Evolutionary conservation across 139 green algal species (phyloP).

Genomic region (Zygnema cylindricum): DNA sequence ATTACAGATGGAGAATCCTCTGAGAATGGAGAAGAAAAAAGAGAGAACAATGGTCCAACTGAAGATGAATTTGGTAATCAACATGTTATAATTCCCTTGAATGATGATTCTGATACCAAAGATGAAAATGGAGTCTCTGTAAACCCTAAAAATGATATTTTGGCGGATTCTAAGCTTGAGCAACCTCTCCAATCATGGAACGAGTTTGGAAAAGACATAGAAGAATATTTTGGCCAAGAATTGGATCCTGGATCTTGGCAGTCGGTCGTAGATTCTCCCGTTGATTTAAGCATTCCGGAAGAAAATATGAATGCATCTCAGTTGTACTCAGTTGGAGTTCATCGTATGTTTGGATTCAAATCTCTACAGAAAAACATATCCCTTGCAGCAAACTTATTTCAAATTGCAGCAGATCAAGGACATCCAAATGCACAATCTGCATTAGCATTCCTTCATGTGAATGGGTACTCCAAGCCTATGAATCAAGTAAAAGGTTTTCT

Average conservation of each 20-base stretch:
- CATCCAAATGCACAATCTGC: conserved; percentile 79
- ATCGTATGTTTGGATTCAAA: conserved; percentile 29
- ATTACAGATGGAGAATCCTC: too few species aligned
- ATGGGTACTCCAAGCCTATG: conserved; percentile 72
- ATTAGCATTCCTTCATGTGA: conserved; percentile 89
- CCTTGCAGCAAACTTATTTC: conserved; percentile 23
- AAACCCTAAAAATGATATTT: too few species aligned
- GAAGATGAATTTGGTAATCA: too few species aligned
- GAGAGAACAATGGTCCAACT: too few species aligned
- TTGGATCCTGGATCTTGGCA: neutral
- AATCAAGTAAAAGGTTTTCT: conserved; percentile 40
- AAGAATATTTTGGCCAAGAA: neutral
- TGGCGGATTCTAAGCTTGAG: too few species aligned
- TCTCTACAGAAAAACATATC: conserved; percentile 35
- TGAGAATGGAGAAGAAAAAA: too few species aligned
- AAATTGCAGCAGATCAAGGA: conserved; percentile 61
- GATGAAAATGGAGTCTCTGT: too few species aligned
- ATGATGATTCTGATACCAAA: too few species aligned
- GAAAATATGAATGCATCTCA: conserved; percentile 20
- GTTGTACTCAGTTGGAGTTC: conserved; percentile 42
- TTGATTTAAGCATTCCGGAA: neutral
- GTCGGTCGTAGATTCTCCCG: neutral
- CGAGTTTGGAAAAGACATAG: neutral
- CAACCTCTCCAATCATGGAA: neutral
- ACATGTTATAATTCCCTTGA: too few species aligned